phyloP scores from a whole-genome alignment of 163 green algal genomes.

The Volvox carteri region DNA sequence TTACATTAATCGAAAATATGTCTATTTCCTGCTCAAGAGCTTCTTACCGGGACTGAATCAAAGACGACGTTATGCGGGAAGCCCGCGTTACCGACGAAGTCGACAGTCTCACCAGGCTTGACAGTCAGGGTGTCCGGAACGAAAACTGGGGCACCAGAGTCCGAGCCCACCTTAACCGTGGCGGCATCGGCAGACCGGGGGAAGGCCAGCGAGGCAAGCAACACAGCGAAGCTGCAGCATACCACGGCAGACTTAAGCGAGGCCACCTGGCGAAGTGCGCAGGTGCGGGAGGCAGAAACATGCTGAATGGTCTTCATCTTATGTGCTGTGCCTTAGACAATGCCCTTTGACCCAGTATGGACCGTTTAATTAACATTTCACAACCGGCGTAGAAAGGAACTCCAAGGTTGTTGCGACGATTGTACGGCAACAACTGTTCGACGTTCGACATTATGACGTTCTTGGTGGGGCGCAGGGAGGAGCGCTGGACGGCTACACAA shows the following conservation, averaged over 20 bases:
- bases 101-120: slow-evolving; percentile 89
- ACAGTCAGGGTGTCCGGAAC: slow-evolving; percentile 81
- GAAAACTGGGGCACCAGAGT: slow-evolving; percentile 90
- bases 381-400: no score
- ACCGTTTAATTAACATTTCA: no score
- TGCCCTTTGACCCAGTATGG: slow-evolving; percentile 43
- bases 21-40: no score
- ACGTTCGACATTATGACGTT: no score
- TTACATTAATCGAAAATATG: no score
- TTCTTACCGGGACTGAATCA: slow-evolving; percentile 89
- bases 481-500: no score
- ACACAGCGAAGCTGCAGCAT: slow-evolving; percentile 76
- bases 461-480: no score
- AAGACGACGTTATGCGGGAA: slow-evolving; percentile 97
- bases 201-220: slow-evolving; percentile 81
- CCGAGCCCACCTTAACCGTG: slow-evolving; percentile 89
- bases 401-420: no score
- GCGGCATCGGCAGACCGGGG: slow-evolving; percentile 81
- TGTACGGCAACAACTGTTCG: no score
- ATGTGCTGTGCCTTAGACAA: background rate
- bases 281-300: slow-evolving; percentile 8
- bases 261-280: slow-evolving; percentile 46
- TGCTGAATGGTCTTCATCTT: slow-evolving; percentile 52
- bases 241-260: slow-evolving; percentile 52
- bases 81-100: slow-evolving; percentile 92